Evolutionary conservation across 768 basidiomycete genomes (phyloP).

Genomic region (Tubosaeta brunneosetosa): DNA sequence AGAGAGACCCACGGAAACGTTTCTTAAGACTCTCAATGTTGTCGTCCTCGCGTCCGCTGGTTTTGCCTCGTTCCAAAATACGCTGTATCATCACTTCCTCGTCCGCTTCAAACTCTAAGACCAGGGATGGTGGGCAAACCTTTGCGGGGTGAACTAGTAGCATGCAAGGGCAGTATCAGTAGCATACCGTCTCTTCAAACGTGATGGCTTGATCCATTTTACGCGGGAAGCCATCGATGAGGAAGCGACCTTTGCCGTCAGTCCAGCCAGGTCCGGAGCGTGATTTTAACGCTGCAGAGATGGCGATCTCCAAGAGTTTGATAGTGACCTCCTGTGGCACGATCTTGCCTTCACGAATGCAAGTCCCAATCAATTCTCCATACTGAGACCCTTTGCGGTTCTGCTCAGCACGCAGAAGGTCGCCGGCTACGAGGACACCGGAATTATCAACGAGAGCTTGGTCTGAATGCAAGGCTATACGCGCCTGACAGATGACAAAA

Average conservation of each 20-base stretch:
- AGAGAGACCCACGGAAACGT: conserved; percentile 70
- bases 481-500: conserved; percentile 93
- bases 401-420: conserved; percentile 94
- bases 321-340: conserved; percentile 97
- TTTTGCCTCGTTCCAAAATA: conserved; percentile 86
- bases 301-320: conserved; percentile 91
- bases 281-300: conserved; percentile 55
- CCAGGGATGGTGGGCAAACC: conserved; percentile 78
- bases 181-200: conserved; percentile 78
- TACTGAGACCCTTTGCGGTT: conserved; percentile 76
- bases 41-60: conserved; percentile 93
- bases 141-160: conserved; percentile 24
- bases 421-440: conserved; percentile 63
- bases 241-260: conserved; percentile 74
- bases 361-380: conserved; percentile 79
- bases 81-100: conserved; percentile 85
- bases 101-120: conserved; percentile 83
- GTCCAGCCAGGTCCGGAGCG: conserved; percentile 55
- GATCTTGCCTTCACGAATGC: conserved; percentile 88
- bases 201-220: conserved; percentile 97
- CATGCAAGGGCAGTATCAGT: not conserved
- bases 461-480: conserved; percentile 12
- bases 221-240: conserved; percentile 95
- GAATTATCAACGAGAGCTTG: conserved; percentile 8
- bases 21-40: conserved; percentile 92